Percentiles rank a stretch among this genome's conserved stretches.
These are phyloP conservation scores for Trichoderma harzianum DNA, from an alignment of 2,329 filamentous ascomycete genomes.

Conservation along the genomic window DNA sequence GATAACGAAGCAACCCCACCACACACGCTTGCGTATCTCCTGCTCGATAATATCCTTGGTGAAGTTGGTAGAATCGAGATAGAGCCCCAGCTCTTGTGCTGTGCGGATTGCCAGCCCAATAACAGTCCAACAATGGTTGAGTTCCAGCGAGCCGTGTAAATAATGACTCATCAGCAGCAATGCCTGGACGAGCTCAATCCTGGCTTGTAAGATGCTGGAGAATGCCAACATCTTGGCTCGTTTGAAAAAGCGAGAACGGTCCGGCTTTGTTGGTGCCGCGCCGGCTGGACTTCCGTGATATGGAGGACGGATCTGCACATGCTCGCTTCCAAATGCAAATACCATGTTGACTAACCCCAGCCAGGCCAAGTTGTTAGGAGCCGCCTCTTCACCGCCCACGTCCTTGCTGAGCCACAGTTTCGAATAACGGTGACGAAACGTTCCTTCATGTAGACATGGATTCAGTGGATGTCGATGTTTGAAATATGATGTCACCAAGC, in stretches of 20 bases:
- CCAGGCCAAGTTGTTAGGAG: conserved; percentile 9
- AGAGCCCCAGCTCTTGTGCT: conserved; percentile 7
- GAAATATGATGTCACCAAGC: conserved; percentile 3
- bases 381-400: conserved; percentile 9
- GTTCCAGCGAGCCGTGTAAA: conserved; percentile 6
- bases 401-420: conserved; percentile 7
- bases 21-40: conserved; percentile 15
- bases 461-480: conserved; percentile 10
- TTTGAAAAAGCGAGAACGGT: conserved; percentile 13
- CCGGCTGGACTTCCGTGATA: not conserved
- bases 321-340: conserved; percentile 11
- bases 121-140: conserved; percentile 12
- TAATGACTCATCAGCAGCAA: conserved; percentile 10
- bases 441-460: conserved; percentile 10
- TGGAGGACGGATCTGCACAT: not conserved
- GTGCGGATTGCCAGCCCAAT: conserved; percentile 8
- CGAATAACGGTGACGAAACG: conserved; percentile 8
- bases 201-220: conserved; percentile 8
- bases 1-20: conserved; percentile 13
- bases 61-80: conserved; percentile 5
- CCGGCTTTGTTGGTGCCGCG: not conserved
- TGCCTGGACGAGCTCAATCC: conserved; percentile 10
- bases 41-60: conserved; percentile 3
- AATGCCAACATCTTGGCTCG: conserved; percentile 8
- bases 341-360: conserved; percentile 10